Percentiles rank a stretch among this genome's conserved stretches.
These are phyloP conservation scores for Sanguinoderma infundibulare DNA, from an alignment of 1,284 basidiomycete genomes.

Conservation along the genomic window DNA sequence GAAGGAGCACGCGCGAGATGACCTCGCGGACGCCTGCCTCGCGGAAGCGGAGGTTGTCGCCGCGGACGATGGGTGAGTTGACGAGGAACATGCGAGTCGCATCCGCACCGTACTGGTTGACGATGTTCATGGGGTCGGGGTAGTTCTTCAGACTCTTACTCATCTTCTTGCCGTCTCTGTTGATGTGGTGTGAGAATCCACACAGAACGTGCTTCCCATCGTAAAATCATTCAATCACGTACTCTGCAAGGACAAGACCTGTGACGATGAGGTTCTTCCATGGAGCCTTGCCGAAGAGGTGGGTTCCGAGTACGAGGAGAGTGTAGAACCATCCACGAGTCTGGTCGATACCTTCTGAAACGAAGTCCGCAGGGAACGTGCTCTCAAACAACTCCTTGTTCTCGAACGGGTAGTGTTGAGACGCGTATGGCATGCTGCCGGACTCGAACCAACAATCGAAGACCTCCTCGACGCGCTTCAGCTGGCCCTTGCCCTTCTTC, in stretches of 20 bases:
- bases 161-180: conserved; percentile 99
- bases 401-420: conserved; percentile 98
- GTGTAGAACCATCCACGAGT: conserved; percentile 99
- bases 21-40: conserved; percentile 99
- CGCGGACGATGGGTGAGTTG: conserved; percentile 98
- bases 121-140: conserved; percentile 94
- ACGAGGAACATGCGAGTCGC: conserved; percentile 98
- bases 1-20: conserved; percentile 91
- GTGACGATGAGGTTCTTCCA: conserved; percentile 99
- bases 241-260: conserved; percentile 94
- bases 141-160: conserved; percentile 98
- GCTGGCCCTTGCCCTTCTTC: conserved; percentile 83
- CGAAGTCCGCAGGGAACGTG: conserved; percentile 96
- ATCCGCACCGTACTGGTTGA: conserved; percentile 95
- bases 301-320: conserved; percentile 92
- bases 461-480: conserved; percentile 94
- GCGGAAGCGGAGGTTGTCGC: conserved; percentile 96
- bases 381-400: conserved; percentile 88
- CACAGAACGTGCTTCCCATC: background rate
- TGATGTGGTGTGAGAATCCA: conserved; percentile 8
- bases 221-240: conserved; percentile 44
- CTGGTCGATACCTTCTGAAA: conserved; percentile 97
- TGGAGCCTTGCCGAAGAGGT: conserved; percentile 91
- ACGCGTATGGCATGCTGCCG: conserved; percentile 99
- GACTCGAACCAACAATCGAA: conserved; percentile 99